Evolutionary conservation across 2,329 filamentous ascomycete genomes (phyloP), one percentile per base, ranked within the genome.

Genomic region (Diaporthe batatas): DNA sequence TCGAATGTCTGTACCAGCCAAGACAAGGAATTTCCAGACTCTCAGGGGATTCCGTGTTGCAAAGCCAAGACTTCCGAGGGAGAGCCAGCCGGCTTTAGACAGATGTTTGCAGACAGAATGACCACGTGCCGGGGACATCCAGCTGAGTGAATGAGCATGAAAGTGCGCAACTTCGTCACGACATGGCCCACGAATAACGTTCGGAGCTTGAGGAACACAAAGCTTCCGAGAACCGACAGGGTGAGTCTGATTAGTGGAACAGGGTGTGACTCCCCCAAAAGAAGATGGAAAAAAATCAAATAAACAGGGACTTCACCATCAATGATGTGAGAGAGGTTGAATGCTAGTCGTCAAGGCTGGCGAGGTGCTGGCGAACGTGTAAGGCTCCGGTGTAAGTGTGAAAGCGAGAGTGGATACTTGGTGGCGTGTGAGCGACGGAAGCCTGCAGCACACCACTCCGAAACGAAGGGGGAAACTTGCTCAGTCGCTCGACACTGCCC

Each of bases 401-500:
- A 18, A 32, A 49, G 32, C 62, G 62, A 51, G 25, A 2, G 32
- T 36, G 7, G 32, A 36, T 16, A 51, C 25, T 25, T 21, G 18
- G 62, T 8, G 53, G 62, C 23, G 7, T 5, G 39, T n/a, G 44
- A 21, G 21, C 18, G 23, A 25, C 5, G 44, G 36, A 18, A 18
- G 44, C 62, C 21, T 25, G 44, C 16, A 51, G 44, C 62, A 65
- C 44, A 39, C 62, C 32, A 21, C 4, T 51, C 62, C 62, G 62
- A 67, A 67, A 67, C 62, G 44, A 67, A 67, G 44, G 62, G 44
- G 62, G 36, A 67, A 67, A 67, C 62, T 51, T 67, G 62, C 62
- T 67, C 62, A 67, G 47, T 51, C 47, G 25, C 62, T 65, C 25
- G 44, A 51, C 21, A 39, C 49, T 29, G 49, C 29, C n/a, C 12